A percentile compares a stretch with the other conserved stretches of the same genome.
phyloP scores from a whole-genome alignment of 2,329 filamentous ascomycete species.

The Phialocephala subalpina region DNA sequence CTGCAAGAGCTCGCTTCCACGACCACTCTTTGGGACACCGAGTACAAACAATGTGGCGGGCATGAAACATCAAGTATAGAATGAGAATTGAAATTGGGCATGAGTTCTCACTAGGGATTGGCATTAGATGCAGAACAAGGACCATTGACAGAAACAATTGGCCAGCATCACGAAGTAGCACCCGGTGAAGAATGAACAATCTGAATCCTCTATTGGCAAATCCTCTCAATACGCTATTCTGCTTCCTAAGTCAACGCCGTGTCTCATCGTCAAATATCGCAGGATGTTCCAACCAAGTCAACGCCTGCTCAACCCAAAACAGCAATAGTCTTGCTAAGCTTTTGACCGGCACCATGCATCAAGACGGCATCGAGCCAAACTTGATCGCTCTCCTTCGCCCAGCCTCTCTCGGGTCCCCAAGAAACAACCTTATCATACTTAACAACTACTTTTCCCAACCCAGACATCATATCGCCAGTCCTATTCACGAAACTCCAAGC shows the following conservation, averaged over 20 bases:
- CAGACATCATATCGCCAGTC: conserved; percentile 68
- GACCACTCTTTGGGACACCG: too few species aligned
- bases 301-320: conserved; percentile 22
- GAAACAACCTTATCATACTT: conserved; percentile 60
- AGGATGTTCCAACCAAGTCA: not conserved
- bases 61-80: too few species aligned
- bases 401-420: conserved; percentile 74
- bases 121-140: too few species aligned
- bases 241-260: not conserved
- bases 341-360: conserved; percentile 28
- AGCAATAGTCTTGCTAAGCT: conserved; percentile 28
- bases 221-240: too few species aligned
- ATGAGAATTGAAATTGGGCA: too few species aligned
- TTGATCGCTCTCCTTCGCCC: conserved; percentile 58
- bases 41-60: too few species aligned
- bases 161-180: too few species aligned
- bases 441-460: conserved; percentile 61
- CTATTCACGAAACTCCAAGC: conserved; percentile 72
- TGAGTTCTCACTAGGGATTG: too few species aligned
- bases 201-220: too few species aligned
- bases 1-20: too few species aligned
- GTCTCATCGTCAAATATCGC: not conserved
- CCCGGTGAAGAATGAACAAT: too few species aligned
- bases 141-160: too few species aligned
- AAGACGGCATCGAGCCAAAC: conserved; percentile 38